Conservation (phyloP, 2,329 filamentous ascomycete species). For the Madurella mycetomatis region DNA sequence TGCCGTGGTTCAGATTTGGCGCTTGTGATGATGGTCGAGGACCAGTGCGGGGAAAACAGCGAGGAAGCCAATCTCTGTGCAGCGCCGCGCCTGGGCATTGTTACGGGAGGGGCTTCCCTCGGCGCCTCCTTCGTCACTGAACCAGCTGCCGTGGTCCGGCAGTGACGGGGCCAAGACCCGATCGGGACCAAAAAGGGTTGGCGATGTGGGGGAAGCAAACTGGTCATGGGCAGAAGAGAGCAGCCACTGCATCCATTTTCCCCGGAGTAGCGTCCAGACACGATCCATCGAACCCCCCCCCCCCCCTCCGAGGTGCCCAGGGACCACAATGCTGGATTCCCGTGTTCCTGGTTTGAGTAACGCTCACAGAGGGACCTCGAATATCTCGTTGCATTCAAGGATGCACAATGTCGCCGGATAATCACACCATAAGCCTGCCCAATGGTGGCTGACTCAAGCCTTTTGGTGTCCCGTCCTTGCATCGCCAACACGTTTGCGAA, state of each 20-base stretch:
- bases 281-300: background rate
- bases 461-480: slow-evolving; percentile 2
- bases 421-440: background rate
- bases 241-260: no score
- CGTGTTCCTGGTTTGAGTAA: no score
- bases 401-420: no score
- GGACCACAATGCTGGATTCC: no score
- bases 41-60: slow-evolving; percentile 4
- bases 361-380: no score
- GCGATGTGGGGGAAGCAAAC: background rate
- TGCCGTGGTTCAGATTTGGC: background rate
- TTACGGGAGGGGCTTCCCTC: background rate
- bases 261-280: no score
- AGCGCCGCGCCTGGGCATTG: slow-evolving; percentile 5
- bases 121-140: slow-evolving; percentile 19
- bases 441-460: slow-evolving; percentile 8
- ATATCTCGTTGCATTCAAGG: no score
- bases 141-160: slow-evolving; percentile 6
- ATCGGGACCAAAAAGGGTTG: background rate
- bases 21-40: background rate
- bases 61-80: slow-evolving; percentile 1
- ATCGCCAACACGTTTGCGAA: background rate
- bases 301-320: background rate
- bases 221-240: no score
- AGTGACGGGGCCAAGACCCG: slow-evolving; percentile 9